Base-by-base conservation (phyloP, 805 yeast species). In the Candida multigemmis region DNA sequence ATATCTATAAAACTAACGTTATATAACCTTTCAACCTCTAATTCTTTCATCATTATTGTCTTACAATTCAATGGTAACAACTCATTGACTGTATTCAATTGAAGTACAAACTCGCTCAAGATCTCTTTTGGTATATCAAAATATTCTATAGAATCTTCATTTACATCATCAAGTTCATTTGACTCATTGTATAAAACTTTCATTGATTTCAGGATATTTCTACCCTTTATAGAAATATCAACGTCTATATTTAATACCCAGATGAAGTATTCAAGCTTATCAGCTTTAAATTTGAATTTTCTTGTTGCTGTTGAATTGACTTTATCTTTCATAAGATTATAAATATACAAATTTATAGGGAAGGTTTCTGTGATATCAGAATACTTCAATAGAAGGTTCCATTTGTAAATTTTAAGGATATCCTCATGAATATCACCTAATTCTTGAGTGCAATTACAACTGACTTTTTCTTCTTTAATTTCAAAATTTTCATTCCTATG, bases 381-480 rank as follows among this genome's bases (percentile, higher is more conserved):
- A 21, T 47, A 40, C 2, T 35, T 27, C 10, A 75, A 38, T 6
- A 33, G 31, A 2, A 77, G 22, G 14, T 60, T 58, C 87, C 87
- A 80, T 41, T 78, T 79, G 52, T 60, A 59, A 1, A 78, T 16
- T 21, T 44, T 47, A 12, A 36, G 23, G 7, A 28, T 22, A 3
- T 23, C 31, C 9, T 34, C 37, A 19, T 35, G 66, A 7, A 42
- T 18, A 10, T 49, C 56, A 1, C 82, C 82, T 2, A 75, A 14
- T 1, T 22, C 6, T 1, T 19, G 3, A 0, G 43, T 37, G 41
- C 82, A 74, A 1, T 27, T 7, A 42, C 79, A 73, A 4, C 14
- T 14, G 0, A 60, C 39, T 2, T 16, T 10, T 2, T 21, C 16
- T 4, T 34, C 35, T 6, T 23, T 20, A 2, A 11, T 20, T 3